These are phyloP conservation scores for Helotiales sp. DNA, from an alignment of 2,329 filamentous ascomycete genomes.

Conservation along the genomic window DNA sequence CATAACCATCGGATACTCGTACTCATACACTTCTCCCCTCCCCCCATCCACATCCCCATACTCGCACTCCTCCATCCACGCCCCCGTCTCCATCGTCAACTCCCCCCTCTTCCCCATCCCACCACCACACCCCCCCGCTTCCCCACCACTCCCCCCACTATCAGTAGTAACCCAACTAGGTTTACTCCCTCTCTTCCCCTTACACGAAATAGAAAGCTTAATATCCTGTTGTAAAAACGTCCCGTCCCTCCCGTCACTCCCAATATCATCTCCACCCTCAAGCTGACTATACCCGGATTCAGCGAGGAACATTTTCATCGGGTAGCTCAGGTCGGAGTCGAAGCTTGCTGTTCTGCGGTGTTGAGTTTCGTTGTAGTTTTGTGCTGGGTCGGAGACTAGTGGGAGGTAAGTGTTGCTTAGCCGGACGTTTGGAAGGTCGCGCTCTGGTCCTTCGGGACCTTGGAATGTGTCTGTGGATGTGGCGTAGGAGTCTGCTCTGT, in stretches of 20 bases:
- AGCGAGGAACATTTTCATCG: slow-evolving; percentile 20
- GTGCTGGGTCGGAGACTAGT: slow-evolving; percentile 10
- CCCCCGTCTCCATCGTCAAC: slow-evolving; percentile 14
- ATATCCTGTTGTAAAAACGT: slow-evolving; percentile 5
- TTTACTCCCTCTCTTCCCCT: slow-evolving; percentile 19
- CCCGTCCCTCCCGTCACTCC: slow-evolving; percentile 2
- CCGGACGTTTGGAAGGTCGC: slow-evolving; percentile 18
- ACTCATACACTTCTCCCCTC: neutral
- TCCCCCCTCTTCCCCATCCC: slow-evolving; percentile 19
- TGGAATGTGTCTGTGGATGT: slow-evolving; percentile 10
- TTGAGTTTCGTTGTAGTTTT: slow-evolving; percentile 11
- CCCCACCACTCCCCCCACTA: slow-evolving; percentile 11
- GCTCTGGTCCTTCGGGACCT: slow-evolving; percentile 26
- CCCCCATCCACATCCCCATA: neutral
- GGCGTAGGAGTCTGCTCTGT: slow-evolving; percentile 12
- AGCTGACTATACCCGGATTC: neutral
- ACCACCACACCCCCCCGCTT: slow-evolving; percentile 7
- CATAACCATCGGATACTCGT: slow-evolving; percentile 19
- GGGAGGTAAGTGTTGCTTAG: slow-evolving; percentile 16
- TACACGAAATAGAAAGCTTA: slow-evolving; percentile 3
- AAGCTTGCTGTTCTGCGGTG: slow-evolving; percentile 18
- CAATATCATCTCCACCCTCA: too few species aligned
- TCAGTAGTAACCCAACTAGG: slow-evolving; percentile 20
- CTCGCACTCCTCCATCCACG: slow-evolving; percentile 16
- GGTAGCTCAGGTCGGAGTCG: slow-evolving; percentile 16